A percentile compares a stretch with the other conserved stretches of the same genome.
These are phyloP conservation scores for Beauveria scarabaeidicola DNA, from an alignment of 2,329 filamentous ascomycete genomes.

Conservation along the genomic window DNA sequence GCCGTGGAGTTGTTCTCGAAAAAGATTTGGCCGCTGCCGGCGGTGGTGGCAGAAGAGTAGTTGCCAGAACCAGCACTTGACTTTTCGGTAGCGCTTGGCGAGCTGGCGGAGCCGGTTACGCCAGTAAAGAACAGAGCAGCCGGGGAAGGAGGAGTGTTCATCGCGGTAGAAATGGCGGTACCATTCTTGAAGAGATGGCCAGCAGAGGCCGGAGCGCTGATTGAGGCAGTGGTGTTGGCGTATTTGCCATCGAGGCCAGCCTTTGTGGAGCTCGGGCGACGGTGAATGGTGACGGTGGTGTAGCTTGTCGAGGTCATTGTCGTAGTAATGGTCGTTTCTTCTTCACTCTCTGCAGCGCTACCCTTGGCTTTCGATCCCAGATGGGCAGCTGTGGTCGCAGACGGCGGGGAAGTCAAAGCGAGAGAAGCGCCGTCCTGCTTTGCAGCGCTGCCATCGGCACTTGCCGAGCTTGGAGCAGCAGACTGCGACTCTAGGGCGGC, in stretches of 20 bases:
- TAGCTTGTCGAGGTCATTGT: slow-evolving; percentile 7
- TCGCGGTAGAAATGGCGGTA: neutral
- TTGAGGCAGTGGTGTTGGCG: neutral
- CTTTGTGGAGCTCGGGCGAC: neutral
- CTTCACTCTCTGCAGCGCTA: neutral
- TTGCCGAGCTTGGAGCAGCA: neutral
- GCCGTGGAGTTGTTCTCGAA: neutral
- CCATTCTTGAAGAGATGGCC: neutral
- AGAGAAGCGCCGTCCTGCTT: neutral
- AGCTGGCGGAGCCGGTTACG: neutral
- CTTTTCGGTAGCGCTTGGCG: neutral
- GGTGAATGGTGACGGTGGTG: neutral
- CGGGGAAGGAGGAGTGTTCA: neutral
- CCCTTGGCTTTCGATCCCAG: neutral
- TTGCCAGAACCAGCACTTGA: no score
- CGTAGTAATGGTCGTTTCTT: neutral
- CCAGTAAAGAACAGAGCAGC: neutral
- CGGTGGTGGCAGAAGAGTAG: no score
- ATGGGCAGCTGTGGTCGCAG: neutral
- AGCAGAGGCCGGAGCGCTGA: neutral
- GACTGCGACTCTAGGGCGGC: neutral
- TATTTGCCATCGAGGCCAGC: neutral
- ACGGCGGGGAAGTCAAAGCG: neutral
- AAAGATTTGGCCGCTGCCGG: no score
- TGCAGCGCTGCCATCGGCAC: neutral